phyloP scores from a whole-genome alignment of 192 early-diverging fungal genomes.

The Dispira simplex region DNA sequence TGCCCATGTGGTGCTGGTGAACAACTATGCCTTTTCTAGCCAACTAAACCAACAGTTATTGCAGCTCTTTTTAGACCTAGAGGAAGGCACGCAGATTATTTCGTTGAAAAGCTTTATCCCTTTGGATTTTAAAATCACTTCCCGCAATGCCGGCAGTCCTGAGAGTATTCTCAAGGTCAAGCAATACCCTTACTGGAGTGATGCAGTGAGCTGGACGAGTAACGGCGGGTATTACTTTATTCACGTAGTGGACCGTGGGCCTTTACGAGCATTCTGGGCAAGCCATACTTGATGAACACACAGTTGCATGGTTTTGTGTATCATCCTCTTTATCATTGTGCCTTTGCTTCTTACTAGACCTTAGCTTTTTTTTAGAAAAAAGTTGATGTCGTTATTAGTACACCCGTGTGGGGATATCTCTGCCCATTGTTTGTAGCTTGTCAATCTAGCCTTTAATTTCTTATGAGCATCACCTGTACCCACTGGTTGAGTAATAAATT shows the following conservation, averaged over 20 bases:
- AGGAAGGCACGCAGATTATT: slow-evolving; percentile 71
- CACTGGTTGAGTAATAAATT: too few relatives aligned
- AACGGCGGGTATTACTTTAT: slow-evolving; percentile 67
- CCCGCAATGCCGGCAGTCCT: slow-evolving; percentile 48
- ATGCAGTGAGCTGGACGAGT: slow-evolving; percentile 64
- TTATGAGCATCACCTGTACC: not conserved
- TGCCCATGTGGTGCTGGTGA: slow-evolving; percentile 90
- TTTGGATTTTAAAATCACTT: slow-evolving; percentile 55
- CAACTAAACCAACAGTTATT: slow-evolving; percentile 68
- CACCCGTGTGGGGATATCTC: not conserved
- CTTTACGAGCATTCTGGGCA: slow-evolving; percentile 25
- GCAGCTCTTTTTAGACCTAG: slow-evolving; percentile 80
- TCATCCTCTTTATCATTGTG: not conserved
- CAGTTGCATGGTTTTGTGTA: too few relatives aligned
- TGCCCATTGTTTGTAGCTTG: not conserved
- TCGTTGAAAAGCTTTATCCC: slow-evolving; percentile 78
- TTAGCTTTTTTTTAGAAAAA: not conserved
- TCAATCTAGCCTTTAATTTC: not conserved
- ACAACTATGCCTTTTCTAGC: slow-evolving; percentile 89
- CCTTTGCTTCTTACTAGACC: not conserved
- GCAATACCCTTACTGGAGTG: slow-evolving; percentile 47
- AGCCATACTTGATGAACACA: not conserved
- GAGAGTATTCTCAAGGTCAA: slow-evolving; percentile 53
- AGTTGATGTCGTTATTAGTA: not conserved
- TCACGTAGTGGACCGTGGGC: slow-evolving; percentile 55